Conservation (phyloP, 768 basidiomycete genomes). For the Imleria badia region DNA sequence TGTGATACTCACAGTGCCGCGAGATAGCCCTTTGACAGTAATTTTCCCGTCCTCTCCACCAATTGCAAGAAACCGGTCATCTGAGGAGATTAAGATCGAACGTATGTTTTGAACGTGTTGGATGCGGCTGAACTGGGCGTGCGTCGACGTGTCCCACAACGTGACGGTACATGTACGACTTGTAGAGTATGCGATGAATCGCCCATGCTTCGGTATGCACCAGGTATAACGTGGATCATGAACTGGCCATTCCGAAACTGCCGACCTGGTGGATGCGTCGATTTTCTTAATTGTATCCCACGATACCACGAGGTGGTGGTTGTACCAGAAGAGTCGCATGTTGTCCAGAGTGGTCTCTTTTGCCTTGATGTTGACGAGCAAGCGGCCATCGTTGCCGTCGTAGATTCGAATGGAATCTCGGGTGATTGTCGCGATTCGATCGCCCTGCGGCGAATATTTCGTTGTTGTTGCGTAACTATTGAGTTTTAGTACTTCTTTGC, state of each 20-base stretch:
- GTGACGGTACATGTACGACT: background rate
- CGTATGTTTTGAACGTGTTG: background rate
- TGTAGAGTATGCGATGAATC: background rate
- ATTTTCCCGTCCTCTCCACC: background rate
- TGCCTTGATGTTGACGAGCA: background rate
- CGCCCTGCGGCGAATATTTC: too few relatives aligned
- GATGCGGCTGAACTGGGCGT: background rate
- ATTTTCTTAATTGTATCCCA: background rate
- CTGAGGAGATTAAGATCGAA: background rate
- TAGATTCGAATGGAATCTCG: too few relatives aligned
- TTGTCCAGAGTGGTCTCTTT: background rate
- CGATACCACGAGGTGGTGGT: background rate
- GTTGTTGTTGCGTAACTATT: too few relatives aligned
- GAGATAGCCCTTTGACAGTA: background rate
- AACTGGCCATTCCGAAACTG: background rate
- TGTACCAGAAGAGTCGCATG: background rate
- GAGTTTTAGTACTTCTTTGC: too few relatives aligned
- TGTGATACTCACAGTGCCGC: background rate
- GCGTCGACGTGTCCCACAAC: conserved; percentile 5
- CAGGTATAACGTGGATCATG: background rate
- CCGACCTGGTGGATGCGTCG: background rate
- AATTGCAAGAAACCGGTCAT: background rate
- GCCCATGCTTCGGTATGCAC: background rate
- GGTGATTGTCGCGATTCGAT: too few relatives aligned
- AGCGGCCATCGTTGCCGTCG: background rate